Evolutionary conservation across 257 asterid genomes (phyloP), one percentile per base, ranked within the genome.

Genomic region (Henckelia pumila): DNA sequence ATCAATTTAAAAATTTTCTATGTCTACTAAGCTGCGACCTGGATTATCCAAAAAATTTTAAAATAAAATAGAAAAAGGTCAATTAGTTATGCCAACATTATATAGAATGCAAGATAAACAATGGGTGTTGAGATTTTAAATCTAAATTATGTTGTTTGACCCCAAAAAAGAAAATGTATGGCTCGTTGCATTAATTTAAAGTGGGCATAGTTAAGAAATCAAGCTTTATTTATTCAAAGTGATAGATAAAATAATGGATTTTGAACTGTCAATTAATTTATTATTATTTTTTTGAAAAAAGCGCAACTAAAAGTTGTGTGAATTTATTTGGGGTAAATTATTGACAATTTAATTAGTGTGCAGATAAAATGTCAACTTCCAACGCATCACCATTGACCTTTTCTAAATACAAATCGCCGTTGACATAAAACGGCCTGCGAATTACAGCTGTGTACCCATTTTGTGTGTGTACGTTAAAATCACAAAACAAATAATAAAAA

Each of bases 331-430:
- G 37, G 61, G 61, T 23, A 74, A 59, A 22, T 49, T 37, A 30
- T 28, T 67, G 50, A 63, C 72, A 68, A 64, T 57, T 67, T 60
- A 29, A 4, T 26, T 23, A 26, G 29, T 23, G 20, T 19, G 33
- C 66, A 21, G 58, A 63, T 32, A 68, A 61, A 71, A 30, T 30
- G 78, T 77, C 77, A 74, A 80, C 78, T 55, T 65, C 63, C 32
- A 32, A 53, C 35, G 69, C 30, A 19, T 8, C 52, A 17, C 50
- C 56, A 59, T 71, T 70, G 74, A 79, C 84, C 40, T 50, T 60
- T 66, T 64, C 73, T 22, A 4, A 47, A 33, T 29, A 49, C 52
- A 4, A 40, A 40, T 13, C 6, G 1, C n/a, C 49, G 49, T 37
- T 37, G 49, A 37, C 49, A 2, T 37, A 11, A 35, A 56, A 16